A percentile compares a stretch with the other conserved stretches of the same genome.
Conservation (phyloP, 2,329 filamentous ascomycete genomes). For the Exophiala lecanii-corni region DNA sequence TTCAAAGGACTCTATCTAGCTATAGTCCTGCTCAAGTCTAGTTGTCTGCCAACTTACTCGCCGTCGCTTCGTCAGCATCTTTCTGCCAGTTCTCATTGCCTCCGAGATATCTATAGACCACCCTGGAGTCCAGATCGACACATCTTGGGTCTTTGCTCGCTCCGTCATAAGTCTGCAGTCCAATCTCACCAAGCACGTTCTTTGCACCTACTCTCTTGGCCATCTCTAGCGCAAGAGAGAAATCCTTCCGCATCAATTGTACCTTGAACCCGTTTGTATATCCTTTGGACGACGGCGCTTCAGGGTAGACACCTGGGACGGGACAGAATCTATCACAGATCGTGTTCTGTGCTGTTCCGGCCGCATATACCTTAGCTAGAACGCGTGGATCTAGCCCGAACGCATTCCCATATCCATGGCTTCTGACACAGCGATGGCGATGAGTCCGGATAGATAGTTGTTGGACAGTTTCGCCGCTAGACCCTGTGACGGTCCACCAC, state of each 20-base stretch:
- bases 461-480: conserved; percentile 58
- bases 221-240: conserved; percentile 52
- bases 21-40: too few species aligned
- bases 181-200: conserved; percentile 47
- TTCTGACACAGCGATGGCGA: conserved; percentile 55
- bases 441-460: conserved; percentile 57
- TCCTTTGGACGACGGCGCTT: conserved; percentile 46
- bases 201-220: conserved; percentile 49
- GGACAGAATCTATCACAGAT: conserved; percentile 51
- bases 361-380: conserved; percentile 48
- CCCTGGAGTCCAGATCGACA: conserved; percentile 52
- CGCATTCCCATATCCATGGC: conserved; percentile 59
- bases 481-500: conserved; percentile 52
- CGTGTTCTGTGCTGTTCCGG: conserved; percentile 49
- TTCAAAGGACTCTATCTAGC: too few species aligned
- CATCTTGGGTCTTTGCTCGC: conserved; percentile 50
- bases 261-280: conserved; percentile 56
- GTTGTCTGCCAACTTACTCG: conserved; percentile 12
- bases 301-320: conserved; percentile 46
- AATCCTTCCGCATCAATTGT: conserved; percentile 58
- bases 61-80: conserved; percentile 18
- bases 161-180: conserved; percentile 49
- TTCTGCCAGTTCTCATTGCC: conserved; percentile 32
- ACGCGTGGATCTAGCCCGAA: conserved; percentile 51
- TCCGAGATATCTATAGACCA: conserved; percentile 53